phyloP scores from a whole-genome alignment of 768 basidiomycete genomes.

The Boletus rubropictus region DNA sequence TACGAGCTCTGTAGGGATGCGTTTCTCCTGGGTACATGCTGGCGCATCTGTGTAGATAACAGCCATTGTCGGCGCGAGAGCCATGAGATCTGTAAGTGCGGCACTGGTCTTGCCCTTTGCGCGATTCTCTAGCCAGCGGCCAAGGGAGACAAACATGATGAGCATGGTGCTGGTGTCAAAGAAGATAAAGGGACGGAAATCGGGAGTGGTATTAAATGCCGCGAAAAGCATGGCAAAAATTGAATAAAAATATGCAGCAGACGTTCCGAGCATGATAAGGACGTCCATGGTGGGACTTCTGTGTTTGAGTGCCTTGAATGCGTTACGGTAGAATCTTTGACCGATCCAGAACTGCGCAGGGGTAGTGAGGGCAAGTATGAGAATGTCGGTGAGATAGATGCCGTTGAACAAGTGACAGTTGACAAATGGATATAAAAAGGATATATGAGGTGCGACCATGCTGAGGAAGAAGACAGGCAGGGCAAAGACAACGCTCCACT shows the following conservation, averaged over 20 bases:
- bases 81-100: constrained; percentile 94
- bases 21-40: constrained; percentile 77
- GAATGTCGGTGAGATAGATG: constrained; percentile 76
- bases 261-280: constrained; percentile 91
- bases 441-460: constrained; percentile 75
- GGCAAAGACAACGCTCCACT: constrained; percentile 71
- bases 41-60: constrained; percentile 89
- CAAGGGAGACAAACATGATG: constrained; percentile 93
- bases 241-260: constrained; percentile 91
- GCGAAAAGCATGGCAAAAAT: constrained; percentile 63
- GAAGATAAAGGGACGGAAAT: constrained; percentile 80
- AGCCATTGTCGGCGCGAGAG: constrained; percentile 90
- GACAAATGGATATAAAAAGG: constrained; percentile 51
- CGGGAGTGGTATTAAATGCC: constrained; percentile 54
- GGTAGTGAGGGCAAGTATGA: constrained; percentile 72
- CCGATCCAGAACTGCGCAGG: constrained; percentile 95
- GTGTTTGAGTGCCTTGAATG: constrained; percentile 89
- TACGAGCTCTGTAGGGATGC: constrained; percentile 88
- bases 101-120: constrained; percentile 97
- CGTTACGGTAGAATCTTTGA: constrained; percentile 77
- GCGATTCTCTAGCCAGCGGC: constrained; percentile 91
- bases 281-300: constrained; percentile 96
- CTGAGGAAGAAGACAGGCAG: constrained; percentile 89
- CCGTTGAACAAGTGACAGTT: constrained; percentile 51
- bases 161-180: constrained; percentile 99